phyloP scores from a whole-genome alignment of 164 flowering plant species.

The Piper longum region DNA sequence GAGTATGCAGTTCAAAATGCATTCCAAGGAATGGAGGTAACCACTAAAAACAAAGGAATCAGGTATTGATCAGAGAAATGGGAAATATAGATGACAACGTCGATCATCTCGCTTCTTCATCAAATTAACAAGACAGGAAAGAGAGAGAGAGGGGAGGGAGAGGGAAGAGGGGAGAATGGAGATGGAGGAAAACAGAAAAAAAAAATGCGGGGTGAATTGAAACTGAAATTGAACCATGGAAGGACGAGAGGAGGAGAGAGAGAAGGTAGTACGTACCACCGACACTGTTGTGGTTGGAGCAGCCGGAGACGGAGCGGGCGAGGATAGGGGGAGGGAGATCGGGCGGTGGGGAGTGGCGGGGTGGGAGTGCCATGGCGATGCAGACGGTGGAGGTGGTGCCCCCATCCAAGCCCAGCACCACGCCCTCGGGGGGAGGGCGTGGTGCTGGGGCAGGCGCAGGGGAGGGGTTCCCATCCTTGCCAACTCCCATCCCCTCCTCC shows the following conservation, averaged over 20 bases:
- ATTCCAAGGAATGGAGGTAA: too few species aligned
- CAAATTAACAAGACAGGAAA: too few species aligned
- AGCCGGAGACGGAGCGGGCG: constrained; percentile 61
- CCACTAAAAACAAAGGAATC: too few species aligned
- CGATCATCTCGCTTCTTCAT: too few species aligned
- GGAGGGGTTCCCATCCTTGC: too few species aligned
- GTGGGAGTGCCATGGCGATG: constrained; percentile 48
- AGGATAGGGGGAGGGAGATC: constrained; percentile 58
- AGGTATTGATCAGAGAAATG: too few species aligned
- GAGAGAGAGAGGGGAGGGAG: too few species aligned
- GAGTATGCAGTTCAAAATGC: too few species aligned
- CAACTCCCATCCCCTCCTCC: neutral
- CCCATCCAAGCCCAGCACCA: constrained; percentile 70
- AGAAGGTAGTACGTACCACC: constrained; percentile 8
- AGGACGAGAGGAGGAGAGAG: neutral
- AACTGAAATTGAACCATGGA: neutral
- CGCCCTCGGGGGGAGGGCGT: constrained; percentile 5
- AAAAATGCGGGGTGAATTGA: neutral
- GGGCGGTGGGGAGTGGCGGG: constrained; percentile 14
- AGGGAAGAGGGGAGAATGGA: too few species aligned
- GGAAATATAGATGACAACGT: too few species aligned
- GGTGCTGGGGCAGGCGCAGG: neutral
- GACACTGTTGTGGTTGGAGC: constrained; percentile 76
- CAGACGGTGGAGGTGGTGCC: constrained; percentile 81
- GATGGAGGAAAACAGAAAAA: too few species aligned